Evolutionary conservation across 2,329 filamentous ascomycete species (phyloP).

Genomic region (Pyrenophora graminea): DNA sequence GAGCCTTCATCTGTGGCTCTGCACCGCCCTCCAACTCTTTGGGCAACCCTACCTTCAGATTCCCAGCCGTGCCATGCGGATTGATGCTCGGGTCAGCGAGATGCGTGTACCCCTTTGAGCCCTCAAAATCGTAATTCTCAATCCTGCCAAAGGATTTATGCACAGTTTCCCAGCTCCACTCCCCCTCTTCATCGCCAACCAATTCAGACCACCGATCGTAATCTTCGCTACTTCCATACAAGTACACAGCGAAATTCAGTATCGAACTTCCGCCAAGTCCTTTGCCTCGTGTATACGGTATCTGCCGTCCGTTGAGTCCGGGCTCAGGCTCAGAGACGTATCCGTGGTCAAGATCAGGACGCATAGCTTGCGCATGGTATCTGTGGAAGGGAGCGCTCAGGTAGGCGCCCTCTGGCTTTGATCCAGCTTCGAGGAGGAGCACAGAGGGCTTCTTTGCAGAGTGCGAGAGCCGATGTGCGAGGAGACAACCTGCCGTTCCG

Average conservation of each 20-base stretch:
- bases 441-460: constrained; percentile 56
- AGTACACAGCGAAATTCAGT: constrained; percentile 50
- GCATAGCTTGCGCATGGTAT: constrained; percentile 51
- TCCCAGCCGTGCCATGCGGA: constrained; percentile 53
- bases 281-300: constrained; percentile 53
- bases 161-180: constrained; percentile 60
- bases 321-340: constrained; percentile 47
- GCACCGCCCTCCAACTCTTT: constrained; percentile 63
- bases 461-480: constrained; percentile 59
- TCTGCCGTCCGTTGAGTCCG: constrained; percentile 46
- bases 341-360: constrained; percentile 56
- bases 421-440: constrained; percentile 65
- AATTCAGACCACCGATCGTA: constrained; percentile 64
- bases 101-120: constrained; percentile 43
- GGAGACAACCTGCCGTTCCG: constrained; percentile 63
- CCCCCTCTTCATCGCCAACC: constrained; percentile 62
- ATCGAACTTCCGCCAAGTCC: constrained; percentile 56
- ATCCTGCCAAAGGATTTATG: constrained; percentile 57
- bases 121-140: constrained; percentile 56
- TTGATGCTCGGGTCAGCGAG: constrained; percentile 52
- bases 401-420: constrained; percentile 52
- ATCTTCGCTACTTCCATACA: constrained; percentile 60
- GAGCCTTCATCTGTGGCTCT: constrained; percentile 58
- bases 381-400: constrained; percentile 57
- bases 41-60: constrained; percentile 46